Evolutionary conservation across 768 basidiomycete genomes (phyloP).

Genomic region (Cyclocybe cylindracea): DNA sequence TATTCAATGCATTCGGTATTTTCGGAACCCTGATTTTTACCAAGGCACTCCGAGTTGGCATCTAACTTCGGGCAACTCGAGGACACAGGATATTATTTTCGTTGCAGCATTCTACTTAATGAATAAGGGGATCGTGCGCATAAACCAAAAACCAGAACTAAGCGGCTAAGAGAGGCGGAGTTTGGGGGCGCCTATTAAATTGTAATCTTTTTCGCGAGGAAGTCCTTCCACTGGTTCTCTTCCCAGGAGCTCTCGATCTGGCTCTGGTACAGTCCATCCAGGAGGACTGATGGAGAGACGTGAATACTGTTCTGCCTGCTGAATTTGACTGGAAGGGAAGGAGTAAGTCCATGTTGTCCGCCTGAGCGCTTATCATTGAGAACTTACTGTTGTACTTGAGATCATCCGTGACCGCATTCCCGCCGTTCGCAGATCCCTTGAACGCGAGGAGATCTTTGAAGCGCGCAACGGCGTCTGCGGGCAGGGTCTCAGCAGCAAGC

Average conservation of each 20-base stretch:
- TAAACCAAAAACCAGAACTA: neutral
- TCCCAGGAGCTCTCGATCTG: slow-evolving; percentile 85
- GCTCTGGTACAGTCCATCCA: slow-evolving; percentile 72
- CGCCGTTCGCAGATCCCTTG: slow-evolving; percentile 73
- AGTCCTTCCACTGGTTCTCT: slow-evolving; percentile 78
- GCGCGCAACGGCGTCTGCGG: slow-evolving; percentile 45
- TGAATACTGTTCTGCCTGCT: slow-evolving; percentile 91
- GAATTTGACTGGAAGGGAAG: slow-evolving; percentile 69
- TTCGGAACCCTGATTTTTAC: too few species aligned
- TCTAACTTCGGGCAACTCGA: too few species aligned
- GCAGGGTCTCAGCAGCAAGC: slow-evolving; percentile 57
- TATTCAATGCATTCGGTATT: too few species aligned
- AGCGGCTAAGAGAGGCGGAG: neutral
- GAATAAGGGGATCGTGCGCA: neutral
- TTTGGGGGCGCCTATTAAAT: slow-evolving; percentile 25
- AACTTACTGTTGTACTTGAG: slow-evolving; percentile 85
- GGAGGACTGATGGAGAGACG: slow-evolving; percentile 81
- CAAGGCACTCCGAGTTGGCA: too few species aligned
- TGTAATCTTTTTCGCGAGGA: slow-evolving; percentile 59
- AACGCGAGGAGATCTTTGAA: slow-evolving; percentile 65
- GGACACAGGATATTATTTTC: too few species aligned
- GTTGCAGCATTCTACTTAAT: neutral
- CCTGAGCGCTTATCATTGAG: neutral
- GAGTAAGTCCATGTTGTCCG: neutral
- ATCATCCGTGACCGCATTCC: slow-evolving; percentile 79